phyloP scores from a whole-genome alignment of 1,139 yeast species.

The Citeromyces hawaiiensis region DNA sequence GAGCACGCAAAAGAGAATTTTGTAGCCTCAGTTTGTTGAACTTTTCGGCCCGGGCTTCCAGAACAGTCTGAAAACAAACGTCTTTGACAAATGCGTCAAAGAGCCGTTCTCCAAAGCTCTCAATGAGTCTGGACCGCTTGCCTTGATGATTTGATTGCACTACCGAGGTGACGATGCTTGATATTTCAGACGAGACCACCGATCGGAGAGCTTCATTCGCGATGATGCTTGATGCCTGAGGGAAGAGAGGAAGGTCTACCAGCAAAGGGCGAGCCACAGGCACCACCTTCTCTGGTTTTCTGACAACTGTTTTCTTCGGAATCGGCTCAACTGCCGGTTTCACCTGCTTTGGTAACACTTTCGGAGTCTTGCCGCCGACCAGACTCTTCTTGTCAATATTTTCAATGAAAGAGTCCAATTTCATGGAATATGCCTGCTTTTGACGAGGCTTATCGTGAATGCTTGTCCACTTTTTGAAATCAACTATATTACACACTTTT shows the following conservation, averaged over 20 bases:
- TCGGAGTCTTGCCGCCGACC: conserved; percentile 21
- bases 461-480: conserved; percentile 30
- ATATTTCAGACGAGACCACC: conserved; percentile 20
- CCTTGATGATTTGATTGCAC: conserved; percentile 13
- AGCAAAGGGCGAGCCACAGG: neutral
- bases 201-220: conserved; percentile 19
- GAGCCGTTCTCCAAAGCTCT: conserved; percentile 30
- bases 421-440: conserved; percentile 42
- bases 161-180: conserved; percentile 15
- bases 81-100: conserved; percentile 51
- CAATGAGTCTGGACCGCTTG: conserved; percentile 19
- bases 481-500: conserved; percentile 31
- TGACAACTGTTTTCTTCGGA: neutral
- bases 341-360: conserved; percentile 6
- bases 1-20: conserved; percentile 12
- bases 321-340: neutral
- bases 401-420: conserved; percentile 35
- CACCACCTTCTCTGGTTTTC: neutral
- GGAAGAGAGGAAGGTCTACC: conserved; percentile 6
- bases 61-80: conserved; percentile 25
- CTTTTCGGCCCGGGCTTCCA: conserved; percentile 20
- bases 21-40: conserved; percentile 12
- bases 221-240: conserved; percentile 11
- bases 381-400: conserved; percentile 13
- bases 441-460: conserved; percentile 31